phyloP scores from a whole-genome alignment of 805 yeast species.

The Peterozyma toletana region DNA sequence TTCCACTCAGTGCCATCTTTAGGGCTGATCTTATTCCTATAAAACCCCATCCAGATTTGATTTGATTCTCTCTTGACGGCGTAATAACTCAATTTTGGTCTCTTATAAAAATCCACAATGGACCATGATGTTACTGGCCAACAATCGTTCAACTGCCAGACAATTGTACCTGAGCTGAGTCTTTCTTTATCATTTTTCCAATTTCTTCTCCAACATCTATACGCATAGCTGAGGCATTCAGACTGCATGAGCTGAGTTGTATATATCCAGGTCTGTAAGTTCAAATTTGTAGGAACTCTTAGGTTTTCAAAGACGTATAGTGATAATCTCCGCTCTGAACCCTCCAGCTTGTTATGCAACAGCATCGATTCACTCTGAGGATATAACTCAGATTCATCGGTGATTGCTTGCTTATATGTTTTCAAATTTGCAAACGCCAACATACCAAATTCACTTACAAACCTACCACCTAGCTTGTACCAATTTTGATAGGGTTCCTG shows the following conservation, averaged over 20 bases:
- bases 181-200: constrained; percentile 32
- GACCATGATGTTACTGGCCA: constrained; percentile 52
- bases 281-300: constrained; percentile 15
- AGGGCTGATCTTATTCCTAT: constrained; percentile 15
- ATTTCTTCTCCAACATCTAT: constrained; percentile 36
- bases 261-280: constrained; percentile 35
- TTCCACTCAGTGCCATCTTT: constrained; percentile 8
- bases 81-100: constrained; percentile 40
- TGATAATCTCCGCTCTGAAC: constrained; percentile 38
- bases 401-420: constrained; percentile 28
- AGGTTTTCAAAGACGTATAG: constrained; percentile 39
- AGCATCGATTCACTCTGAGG: constrained; percentile 39
- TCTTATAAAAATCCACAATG: constrained; percentile 30
- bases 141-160: constrained; percentile 50
- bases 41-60: constrained; percentile 27
- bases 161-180: constrained; percentile 37
- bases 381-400: constrained; percentile 28
- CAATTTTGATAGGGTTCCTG: constrained; percentile 44
- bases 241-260: constrained; percentile 47
- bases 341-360: constrained; percentile 41
- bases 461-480: constrained; percentile 37
- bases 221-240: constrained; percentile 40
- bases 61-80: constrained; percentile 35
- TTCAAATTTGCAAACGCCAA: constrained; percentile 31
- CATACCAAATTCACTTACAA: constrained; percentile 51